A percentile compares a stretch with the other conserved stretches of the same genome.
Conservation (phyloP, 805 yeast genomes). For the Schwanniomyces yamadae region DNA sequence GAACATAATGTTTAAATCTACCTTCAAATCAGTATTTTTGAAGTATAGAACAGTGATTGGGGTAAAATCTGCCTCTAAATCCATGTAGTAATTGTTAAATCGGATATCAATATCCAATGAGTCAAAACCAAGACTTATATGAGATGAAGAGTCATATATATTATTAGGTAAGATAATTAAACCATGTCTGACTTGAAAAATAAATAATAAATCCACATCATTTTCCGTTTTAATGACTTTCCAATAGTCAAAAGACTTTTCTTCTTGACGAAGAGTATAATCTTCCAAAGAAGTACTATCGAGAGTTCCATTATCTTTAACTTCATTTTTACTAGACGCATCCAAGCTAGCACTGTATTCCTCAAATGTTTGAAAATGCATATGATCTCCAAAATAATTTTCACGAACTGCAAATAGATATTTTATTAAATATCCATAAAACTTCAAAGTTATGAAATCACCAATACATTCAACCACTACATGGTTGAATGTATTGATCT, state of each 20-base stretch:
- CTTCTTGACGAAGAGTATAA: neutral
- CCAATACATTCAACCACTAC: constrained; percentile 65
- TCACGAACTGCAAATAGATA: constrained; percentile 75
- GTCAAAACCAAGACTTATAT: constrained; percentile 61
- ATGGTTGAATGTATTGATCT: constrained; percentile 67
- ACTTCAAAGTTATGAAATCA: constrained; percentile 62
- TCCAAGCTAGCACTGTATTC: constrained; percentile 56
- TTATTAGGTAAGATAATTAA: constrained; percentile 70
- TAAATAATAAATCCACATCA: constrained; percentile 75
- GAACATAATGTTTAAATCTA: constrained; percentile 19
- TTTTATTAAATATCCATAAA: constrained; percentile 77
- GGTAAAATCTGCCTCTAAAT: constrained; percentile 70
- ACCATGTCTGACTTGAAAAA: constrained; percentile 70
- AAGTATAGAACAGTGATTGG: constrained; percentile 48
- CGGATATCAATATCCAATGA: constrained; percentile 76
- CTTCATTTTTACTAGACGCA: neutral
- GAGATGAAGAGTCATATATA: constrained; percentile 62
- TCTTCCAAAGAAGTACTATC: neutral
- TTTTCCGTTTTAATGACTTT: constrained; percentile 52
- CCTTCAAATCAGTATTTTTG: constrained; percentile 22
- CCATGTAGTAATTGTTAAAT: constrained; percentile 91
- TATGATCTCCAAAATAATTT: constrained; percentile 85
- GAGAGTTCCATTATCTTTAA: constrained; percentile 2
- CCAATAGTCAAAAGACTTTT: constrained; percentile 27
- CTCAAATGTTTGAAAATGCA: constrained; percentile 82